Evolutionary conservation across 2,329 filamentous ascomycete species (phyloP).

Genomic region (Epichloe hybrida): DNA sequence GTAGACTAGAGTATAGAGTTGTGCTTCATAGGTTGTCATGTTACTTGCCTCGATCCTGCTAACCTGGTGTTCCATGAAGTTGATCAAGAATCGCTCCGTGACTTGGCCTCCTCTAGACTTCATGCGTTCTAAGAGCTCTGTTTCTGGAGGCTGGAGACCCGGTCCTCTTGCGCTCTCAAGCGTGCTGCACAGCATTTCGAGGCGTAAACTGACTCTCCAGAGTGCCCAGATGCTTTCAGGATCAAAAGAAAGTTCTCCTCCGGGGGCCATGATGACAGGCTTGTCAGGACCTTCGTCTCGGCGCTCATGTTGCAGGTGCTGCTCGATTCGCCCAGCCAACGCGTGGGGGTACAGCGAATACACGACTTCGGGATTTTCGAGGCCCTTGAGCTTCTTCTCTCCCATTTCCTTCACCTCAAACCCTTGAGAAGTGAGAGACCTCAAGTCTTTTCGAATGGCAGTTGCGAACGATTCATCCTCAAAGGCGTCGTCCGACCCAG

Average conservation of each 20-base stretch:
- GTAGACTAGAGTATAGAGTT: not conserved
- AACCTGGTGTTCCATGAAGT: conserved; percentile 89
- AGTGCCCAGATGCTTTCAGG: conserved; percentile 77
- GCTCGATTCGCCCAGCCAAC: conserved; percentile 64
- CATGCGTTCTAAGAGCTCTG: conserved; percentile 61
- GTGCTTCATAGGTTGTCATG: not conserved
- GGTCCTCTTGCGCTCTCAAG: conserved; percentile 57
- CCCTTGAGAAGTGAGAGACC: conserved; percentile 75
- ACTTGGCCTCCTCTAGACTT: conserved; percentile 63
- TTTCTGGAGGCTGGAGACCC: conserved; percentile 65
- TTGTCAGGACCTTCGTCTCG: conserved; percentile 33
- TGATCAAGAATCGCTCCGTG: conserved; percentile 74
- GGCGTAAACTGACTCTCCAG: conserved; percentile 75
- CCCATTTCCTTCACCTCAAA: conserved; percentile 96
- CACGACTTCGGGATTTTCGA: conserved; percentile 92
- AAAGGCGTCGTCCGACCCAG: conserved; percentile 52
- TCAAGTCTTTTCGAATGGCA: conserved; percentile 74
- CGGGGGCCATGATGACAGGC: conserved; percentile 47
- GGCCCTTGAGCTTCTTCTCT: conserved; percentile 86
- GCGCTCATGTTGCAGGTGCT: conserved; percentile 42
- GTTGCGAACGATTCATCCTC: conserved; percentile 62
- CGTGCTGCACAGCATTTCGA: conserved; percentile 86
- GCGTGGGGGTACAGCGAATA: conserved; percentile 92
- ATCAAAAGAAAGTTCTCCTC: conserved; percentile 60
- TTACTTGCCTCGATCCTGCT: conserved; percentile 74